These are phyloP conservation scores for Microcos paniculata DNA, from an alignment of 345 rosid species.

Conservation along the genomic window DNA sequence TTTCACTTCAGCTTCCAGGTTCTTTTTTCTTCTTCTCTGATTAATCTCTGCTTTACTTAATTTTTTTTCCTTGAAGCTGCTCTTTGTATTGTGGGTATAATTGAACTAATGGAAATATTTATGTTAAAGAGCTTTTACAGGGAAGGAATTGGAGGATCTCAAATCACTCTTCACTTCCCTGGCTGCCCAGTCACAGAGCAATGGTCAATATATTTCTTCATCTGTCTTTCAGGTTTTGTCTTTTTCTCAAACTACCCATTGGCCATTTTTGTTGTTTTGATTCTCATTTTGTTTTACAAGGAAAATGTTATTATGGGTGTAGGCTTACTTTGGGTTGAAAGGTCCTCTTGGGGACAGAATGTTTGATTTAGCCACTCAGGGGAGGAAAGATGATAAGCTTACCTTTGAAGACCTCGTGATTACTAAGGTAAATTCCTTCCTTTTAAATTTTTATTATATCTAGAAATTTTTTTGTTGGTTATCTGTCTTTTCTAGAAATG, in stretches of 20 bases:
- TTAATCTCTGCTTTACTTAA: too few species aligned
- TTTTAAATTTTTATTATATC: not conserved
- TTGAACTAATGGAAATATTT: not conserved
- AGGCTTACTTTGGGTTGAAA: constrained; percentile 61
- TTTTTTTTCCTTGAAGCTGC: too few species aligned
- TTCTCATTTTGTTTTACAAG: not conserved
- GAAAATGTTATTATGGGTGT: not conserved
- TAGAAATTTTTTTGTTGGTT: not conserved
- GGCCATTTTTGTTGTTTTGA: not conserved
- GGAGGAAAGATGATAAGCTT: constrained; percentile 57
- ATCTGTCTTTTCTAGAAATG: not conserved
- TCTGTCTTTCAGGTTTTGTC: constrained; percentile 60
- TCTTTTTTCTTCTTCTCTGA: not conserved
- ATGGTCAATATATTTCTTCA: constrained; percentile 40
- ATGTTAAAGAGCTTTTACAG: constrained; percentile 65
- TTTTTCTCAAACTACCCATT: constrained; percentile 5
- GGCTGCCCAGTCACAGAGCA: constrained; percentile 60
- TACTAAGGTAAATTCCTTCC: constrained; percentile 56
- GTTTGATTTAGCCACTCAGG: constrained; percentile 64
- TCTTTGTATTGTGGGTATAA: not conserved
- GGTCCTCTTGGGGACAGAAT: constrained; percentile 65
- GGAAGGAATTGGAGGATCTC: constrained; percentile 62
- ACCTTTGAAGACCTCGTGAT: constrained; percentile 73
- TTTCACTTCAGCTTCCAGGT: constrained; percentile 40
- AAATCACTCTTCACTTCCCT: constrained; percentile 56